Evolutionary conservation across 164 flowering plant species (phyloP).

Genomic region (Aristolochia californica): DNA sequence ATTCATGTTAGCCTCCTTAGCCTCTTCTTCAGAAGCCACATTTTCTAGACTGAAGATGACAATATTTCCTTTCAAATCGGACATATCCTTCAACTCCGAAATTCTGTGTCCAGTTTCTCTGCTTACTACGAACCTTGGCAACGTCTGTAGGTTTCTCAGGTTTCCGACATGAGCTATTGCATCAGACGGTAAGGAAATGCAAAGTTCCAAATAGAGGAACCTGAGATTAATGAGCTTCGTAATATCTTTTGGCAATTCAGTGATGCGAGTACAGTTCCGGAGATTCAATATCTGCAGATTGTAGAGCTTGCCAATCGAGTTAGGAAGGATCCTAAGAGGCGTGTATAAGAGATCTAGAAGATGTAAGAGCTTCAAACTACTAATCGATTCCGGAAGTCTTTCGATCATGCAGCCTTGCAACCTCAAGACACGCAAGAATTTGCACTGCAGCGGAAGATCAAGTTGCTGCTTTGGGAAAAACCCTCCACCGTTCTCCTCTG

Average conservation of each 20-base stretch:
- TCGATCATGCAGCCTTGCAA: background rate
- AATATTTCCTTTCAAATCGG: background rate
- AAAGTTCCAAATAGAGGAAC: background rate
- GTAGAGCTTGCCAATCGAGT: background rate
- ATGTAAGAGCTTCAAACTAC: slow-evolving; percentile 7
- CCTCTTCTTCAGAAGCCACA: background rate
- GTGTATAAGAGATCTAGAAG: slow-evolving; percentile 5
- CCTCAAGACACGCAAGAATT: slow-evolving; percentile 1
- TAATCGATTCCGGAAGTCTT: slow-evolving; percentile 4
- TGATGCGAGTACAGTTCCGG: background rate
- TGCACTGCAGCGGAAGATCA: background rate
- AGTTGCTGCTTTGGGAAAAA: background rate
- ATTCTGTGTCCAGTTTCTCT: background rate
- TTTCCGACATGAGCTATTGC: background rate
- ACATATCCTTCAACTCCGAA: background rate
- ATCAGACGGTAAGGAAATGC: background rate
- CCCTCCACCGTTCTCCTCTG: background rate
- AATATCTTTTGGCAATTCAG: slow-evolving; percentile 5
- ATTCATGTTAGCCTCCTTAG: too few relatives aligned
- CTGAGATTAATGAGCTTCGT: slow-evolving; percentile 6
- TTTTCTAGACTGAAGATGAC: slow-evolving; percentile 1
- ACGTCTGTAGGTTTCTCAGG: background rate
- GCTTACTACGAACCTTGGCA: background rate
- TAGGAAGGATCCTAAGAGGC: slow-evolving; percentile 3
- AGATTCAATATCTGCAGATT: slow-evolving; percentile 4